Percentiles rank a stretch among this genome's conserved stretches.
These are phyloP conservation scores for Corallochytrium limacisporum DNA, from an alignment of 78 protist species.

Conservation along the genomic window DNA sequence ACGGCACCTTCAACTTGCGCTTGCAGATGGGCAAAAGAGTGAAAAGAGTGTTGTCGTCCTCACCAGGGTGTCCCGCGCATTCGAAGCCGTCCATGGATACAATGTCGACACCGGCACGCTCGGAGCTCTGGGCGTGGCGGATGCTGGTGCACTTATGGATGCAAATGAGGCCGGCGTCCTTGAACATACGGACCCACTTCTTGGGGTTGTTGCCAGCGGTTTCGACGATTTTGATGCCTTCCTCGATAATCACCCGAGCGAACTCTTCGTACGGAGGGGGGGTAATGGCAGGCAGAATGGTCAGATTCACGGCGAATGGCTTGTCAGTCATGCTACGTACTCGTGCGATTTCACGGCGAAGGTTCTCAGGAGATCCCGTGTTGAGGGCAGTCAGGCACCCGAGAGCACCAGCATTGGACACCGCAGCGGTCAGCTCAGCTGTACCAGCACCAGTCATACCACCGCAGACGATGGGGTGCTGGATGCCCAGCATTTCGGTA, in stretches of 20 bases:
- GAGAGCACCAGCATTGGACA: constrained; percentile 44
- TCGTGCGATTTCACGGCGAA: constrained; percentile 18
- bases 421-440: constrained; percentile 43
- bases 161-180: background rate
- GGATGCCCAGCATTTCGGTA: constrained; percentile 35
- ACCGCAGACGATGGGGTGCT: constrained; percentile 22
- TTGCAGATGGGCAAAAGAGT: constrained; percentile 25
- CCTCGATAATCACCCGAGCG: constrained; percentile 33
- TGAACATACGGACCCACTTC: constrained; percentile 1
- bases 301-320: constrained; percentile 43
- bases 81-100: constrained; percentile 46
- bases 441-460: constrained; percentile 32
- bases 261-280: constrained; percentile 20
- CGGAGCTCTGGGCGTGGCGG: constrained; percentile 34
- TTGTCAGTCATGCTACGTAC: background rate
- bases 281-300: constrained; percentile 29
- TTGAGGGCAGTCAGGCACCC: constrained; percentile 43
- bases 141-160: constrained; percentile 42
- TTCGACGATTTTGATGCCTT: constrained; percentile 32
- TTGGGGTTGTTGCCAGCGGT: constrained; percentile 43
- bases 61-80: constrained; percentile 39
- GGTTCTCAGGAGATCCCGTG: constrained; percentile 21
- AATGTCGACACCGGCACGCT: constrained; percentile 25
- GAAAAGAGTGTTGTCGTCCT: constrained; percentile 29
- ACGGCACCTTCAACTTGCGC: constrained; percentile 29